Evolutionary conservation across 2,329 filamentous ascomycete genomes (phyloP), one percentile per base, ranked within the genome.

Genomic region (Phoma sp.): DNA sequence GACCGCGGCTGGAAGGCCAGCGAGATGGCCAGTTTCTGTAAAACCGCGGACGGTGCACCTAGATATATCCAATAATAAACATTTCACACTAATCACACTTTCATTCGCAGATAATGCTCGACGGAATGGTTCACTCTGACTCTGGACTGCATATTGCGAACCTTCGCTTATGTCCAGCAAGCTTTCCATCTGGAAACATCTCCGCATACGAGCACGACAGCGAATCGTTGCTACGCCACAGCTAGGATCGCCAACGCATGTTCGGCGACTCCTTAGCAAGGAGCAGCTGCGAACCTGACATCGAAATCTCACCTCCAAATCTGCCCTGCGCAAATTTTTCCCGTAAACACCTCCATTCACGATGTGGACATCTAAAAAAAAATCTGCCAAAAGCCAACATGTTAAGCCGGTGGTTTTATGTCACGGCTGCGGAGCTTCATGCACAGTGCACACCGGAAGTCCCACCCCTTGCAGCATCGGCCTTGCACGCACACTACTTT

Each of bases 141-240:
- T 20, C 18, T 23, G 21, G n/a, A 12, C 4, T 45, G 33, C 40
- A 21, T 15, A 11, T 15, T 46, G 42, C 40, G 23, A 46, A 29
- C 18, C n/a, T 7, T 30, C 33, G 40, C 34, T 39, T 17, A 34
- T 15, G 9, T 33, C 26, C 17, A 20, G 15, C 42, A 30, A n/a
- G 15, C 14, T 36, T 28, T 21, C 23, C 11, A n/a, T 26, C 18
- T 34, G 46, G 29, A 14, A 12, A 42, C 30, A n/a, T 36, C 14
- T 47, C 34, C 37, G 40, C 20, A 48, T 42, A 29, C 45, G 40
- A 47, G 21, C 29, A 20, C 25, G 43, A 47, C 33, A 56, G 39
- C 56, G 55, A 61, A 64, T 57, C 61, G 57, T 42, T 20, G 33
- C 38, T 28, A 48, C 53, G 57, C 62, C 53, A 57, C 60, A 45